Base-by-base conservation (phyloP, 2,329 filamentous ascomycete genomes). In the Fusarium penzigii region DNA sequence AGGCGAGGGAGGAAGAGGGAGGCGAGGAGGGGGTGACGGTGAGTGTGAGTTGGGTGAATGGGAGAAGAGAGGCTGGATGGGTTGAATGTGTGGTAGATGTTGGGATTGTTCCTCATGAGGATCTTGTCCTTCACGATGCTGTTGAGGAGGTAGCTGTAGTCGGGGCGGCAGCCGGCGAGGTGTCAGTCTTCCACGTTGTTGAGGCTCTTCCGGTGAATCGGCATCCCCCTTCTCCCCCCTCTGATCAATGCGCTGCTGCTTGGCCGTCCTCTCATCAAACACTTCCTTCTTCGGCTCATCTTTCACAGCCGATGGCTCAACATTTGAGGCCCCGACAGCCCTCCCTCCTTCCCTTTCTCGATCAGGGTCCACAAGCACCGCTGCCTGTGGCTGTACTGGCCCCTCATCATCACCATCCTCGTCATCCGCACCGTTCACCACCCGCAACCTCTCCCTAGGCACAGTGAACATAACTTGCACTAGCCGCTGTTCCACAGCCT, bases 381-480 rank as follows among this genome's bases (percentile, higher is more conserved):
- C 77, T 34, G 55, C 57, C 36, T 70, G 70, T 29, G 70, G 65
- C 46, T 64, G 50, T 45, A 65, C 58, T 2, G 57, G 49, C 14
- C 57, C 41, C 17, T 68, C 69, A 16, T 69, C 66, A 14, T 69
- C 66, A 6, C 64, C 65, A 9, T 63, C 53, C 12, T 64, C 65
- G 17, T 66, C 65, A n/a, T 69, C 68, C 36, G 88, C 88, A 46
- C 83, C 87, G 69, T 97, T 97, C 17, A 97, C 93, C n/a, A 97
- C 92, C 25, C 93, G 78, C 57, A 97, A 73, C 62, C 85, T 84
- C 70, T 93, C 88, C 69, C 88, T 91, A 3, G 94, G 93, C 54
- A 97, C 91, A 1, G 93, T 97, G 71, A 96, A 97, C 83, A 96
- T 94, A 66, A 91, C 83, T 70, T 92, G 89, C 55, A 92, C 88